Evolutionary conservation across 768 basidiomycete genomes (phyloP), one percentile per base, ranked within the genome.

Genomic region (Cantharellus anzutake): DNA sequence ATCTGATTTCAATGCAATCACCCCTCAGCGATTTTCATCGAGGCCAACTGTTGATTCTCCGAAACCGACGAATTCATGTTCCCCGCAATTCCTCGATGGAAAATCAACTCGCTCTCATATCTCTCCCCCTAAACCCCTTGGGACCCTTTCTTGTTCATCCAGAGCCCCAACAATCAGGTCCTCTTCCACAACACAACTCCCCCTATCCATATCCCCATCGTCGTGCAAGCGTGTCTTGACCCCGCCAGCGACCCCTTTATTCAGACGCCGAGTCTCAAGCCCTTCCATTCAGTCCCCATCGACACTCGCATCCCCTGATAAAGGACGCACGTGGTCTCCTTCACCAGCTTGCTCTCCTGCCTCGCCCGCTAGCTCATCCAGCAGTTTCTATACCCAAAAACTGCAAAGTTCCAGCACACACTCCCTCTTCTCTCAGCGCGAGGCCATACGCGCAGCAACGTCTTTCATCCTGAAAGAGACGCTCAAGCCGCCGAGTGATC

Each of bases 391-490:
- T 63, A 66, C 61, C 57, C 51, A 37, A 60, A 38, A 60, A 64
- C 4, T 50, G 66, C 2, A 66, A 73, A 37, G 78, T 79, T 67
- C 68, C 73, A 34, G 78, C 80, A 71, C 78, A 34, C 83, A 82
- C n/a, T 72, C 78, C 3, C 71, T 77, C 0, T 83, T 82, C 0
- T 2, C 53, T 59, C 11, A 42, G 59, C 77, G 85, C 50, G 84
- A 83, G 60, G 70, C 78, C n/a, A 76, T 89, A 58, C 78, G 86
- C 42, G 71, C 73, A 0, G 84, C 86, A 3, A 76, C 76, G 2
- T 75, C 78, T 0, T 67, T 83, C 66, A 70, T 88, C 34, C 82
- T 82, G 68, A 82, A 76, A 64, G 83, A 85, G 67, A 73, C 83
- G 64, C 68, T 78, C 44, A 77, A 77, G 64, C 78, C 83, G 5